Base-by-base conservation (phyloP, 768 basidiomycete species). In the Lactarius trivialis region DNA sequence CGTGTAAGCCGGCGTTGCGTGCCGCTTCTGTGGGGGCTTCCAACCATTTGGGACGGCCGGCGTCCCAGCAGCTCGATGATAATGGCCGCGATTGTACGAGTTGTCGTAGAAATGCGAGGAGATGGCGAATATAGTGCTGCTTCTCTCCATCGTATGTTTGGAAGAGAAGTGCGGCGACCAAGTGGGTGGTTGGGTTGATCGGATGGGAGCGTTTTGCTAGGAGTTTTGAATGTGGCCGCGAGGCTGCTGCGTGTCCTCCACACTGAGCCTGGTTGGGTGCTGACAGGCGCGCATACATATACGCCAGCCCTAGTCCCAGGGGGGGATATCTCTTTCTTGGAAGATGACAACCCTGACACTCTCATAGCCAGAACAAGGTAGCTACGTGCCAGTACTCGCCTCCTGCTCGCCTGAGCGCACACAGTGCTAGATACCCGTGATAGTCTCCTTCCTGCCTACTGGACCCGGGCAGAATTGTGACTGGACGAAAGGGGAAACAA, bases 1-100 rank as follows among this genome's bases (percentile, higher is more conserved):
- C 30, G 75, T 68, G 59, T 71, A 72, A 26, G 67, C 70, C 63
- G 74, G 67, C 24, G 71, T 67, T 56, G 70, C 67, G 50, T 71
- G 72, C 63, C 71, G 68, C 61, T 48, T 58, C 71, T 74, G n/a
- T n/a, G n/a, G 72, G 4, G 66, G 66, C 21, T 70, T 64, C 50
- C 39, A 19, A 19, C 33, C 4, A 51, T 33, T 21, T 3, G 52
- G 30, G 8, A 33, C 34, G 4, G 61, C 43, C 14, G 56, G 60
- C 19, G 39, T 54, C 55, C 60, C 60, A 15, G 52, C 56, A 32
- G 51, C 26, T 17, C 61, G 33, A 39, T 58, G 56, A 37, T 57
- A 37, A n/a, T 33, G 56, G 28, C 56, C 41, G 32, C 56, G 58
- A 54, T 64, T 64, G 41, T 45, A 53, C 9, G 53, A 57, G 41